Percentiles rank a stretch among this genome's conserved stretches.
Conservation (phyloP, 2,329 filamentous ascomycete genomes). For the Calonectria multiphialidica region DNA sequence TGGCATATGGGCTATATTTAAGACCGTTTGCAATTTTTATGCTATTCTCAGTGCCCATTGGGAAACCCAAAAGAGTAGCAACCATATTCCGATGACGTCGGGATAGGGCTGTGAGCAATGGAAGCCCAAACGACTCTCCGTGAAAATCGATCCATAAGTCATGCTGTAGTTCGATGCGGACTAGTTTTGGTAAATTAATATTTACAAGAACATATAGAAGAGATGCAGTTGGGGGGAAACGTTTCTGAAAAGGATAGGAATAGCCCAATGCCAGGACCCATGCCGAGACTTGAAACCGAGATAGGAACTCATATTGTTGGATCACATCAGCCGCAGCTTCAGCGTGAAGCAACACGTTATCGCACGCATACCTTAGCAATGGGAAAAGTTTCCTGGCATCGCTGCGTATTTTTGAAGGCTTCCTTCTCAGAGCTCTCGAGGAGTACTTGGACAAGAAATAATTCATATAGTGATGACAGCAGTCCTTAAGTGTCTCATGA, state of each 20-base stretch:
- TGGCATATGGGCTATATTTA: background rate
- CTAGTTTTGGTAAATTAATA: conserved; percentile 37
- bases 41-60: conserved; percentile 15
- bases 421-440: background rate
- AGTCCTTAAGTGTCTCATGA: background rate
- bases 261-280: conserved; percentile 51
- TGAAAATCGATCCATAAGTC: background rate
- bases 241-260: too few species aligned
- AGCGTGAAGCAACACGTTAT: conserved; percentile 55
- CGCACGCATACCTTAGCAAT: conserved; percentile 60
- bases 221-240: conserved; percentile 27
- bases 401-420: too few species aligned
- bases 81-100: conserved; percentile 44
- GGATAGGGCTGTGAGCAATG: conserved; percentile 51
- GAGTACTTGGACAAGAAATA: background rate
- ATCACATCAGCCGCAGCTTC: conserved; percentile 48
- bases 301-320: conserved; percentile 48
- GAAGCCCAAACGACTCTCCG: conserved; percentile 27
- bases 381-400: conserved; percentile 36
- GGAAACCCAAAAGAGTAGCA: conserved; percentile 32
- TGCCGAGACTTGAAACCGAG: conserved; percentile 36
- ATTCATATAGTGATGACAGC: background rate
- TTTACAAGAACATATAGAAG: conserved; percentile 53
- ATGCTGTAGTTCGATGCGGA: conserved; percentile 39
- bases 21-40: background rate